Evolutionary conservation across 2,329 filamentous ascomycete genomes (phyloP).

Genomic region (Epichloe aotearoae): DNA sequence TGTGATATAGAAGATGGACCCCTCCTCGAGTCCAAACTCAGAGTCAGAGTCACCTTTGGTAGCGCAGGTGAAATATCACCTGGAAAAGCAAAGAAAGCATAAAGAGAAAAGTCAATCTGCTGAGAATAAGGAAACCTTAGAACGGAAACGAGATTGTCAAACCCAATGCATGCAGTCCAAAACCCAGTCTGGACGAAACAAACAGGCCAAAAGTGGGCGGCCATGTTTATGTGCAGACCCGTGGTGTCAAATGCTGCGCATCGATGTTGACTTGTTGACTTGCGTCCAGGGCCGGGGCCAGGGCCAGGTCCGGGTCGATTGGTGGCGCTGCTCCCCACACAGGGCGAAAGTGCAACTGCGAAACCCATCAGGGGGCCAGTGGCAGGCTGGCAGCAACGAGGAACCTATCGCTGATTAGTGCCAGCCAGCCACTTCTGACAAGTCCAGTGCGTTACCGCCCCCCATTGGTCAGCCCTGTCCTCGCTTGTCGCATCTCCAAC

Average conservation of each 20-base stretch:
- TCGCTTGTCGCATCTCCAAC: neutral
- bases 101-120: neutral
- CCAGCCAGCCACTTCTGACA: neutral
- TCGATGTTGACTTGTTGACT: neutral
- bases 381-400: too few species aligned
- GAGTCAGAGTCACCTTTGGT: neutral
- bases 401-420: neutral
- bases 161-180: neutral
- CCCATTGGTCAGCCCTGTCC: neutral
- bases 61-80: neutral
- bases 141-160: neutral
- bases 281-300: neutral
- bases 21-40: neutral
- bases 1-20: neutral
- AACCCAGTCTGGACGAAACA: conserved; percentile 2
- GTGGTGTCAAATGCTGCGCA: neutral
- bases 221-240: neutral
- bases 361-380: neutral
- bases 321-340: neutral
- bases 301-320: too few species aligned
- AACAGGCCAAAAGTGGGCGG: conserved; percentile 1
- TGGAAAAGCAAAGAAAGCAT: neutral
- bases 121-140: neutral
- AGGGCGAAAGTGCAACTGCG: neutral
- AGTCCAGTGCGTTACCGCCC: neutral